Evolutionary conservation across 169 alveolate species (phyloP).

Genomic region (Eimeria tenella): DNA sequence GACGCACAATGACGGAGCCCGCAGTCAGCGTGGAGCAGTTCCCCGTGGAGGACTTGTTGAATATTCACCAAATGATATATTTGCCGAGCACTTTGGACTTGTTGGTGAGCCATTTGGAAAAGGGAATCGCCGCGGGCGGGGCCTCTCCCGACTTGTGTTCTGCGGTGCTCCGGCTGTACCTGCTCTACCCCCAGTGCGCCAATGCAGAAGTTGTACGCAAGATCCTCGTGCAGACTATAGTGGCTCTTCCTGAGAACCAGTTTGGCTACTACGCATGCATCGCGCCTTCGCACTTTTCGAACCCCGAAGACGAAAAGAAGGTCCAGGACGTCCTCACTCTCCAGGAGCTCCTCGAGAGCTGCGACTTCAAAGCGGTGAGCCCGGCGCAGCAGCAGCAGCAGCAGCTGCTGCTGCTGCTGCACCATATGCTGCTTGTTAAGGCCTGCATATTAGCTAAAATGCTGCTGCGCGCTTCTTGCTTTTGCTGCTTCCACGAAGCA

Average conservation of each 20-base stretch:
- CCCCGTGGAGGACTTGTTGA: slow-evolving; percentile 45
- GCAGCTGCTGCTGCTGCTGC: background rate
- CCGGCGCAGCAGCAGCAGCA: background rate
- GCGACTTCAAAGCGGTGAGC: slow-evolving; percentile 70
- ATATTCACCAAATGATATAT: slow-evolving; percentile 56
- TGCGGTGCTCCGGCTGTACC: slow-evolving; percentile 62
- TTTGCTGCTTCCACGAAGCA: too few relatives aligned
- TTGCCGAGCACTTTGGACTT: slow-evolving; percentile 55
- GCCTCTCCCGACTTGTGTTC: slow-evolving; percentile 69
- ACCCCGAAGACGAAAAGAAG: slow-evolving; percentile 49
- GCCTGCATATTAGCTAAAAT: background rate
- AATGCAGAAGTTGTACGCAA: slow-evolving; percentile 67
- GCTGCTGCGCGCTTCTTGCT: background rate
- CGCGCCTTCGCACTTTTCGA: slow-evolving; percentile 38
- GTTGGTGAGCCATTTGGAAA: slow-evolving; percentile 37
- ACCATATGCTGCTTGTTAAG: background rate
- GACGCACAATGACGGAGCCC: slow-evolving; percentile 33
- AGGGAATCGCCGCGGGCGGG: slow-evolving; percentile 25
- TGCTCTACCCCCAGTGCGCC: slow-evolving; percentile 78
- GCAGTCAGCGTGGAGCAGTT: slow-evolving; percentile 35
- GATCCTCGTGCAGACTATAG: slow-evolving; percentile 62
- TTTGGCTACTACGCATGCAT: slow-evolving; percentile 61
- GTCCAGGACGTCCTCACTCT: slow-evolving; percentile 69
- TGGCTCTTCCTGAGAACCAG: slow-evolving; percentile 71
- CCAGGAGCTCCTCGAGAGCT: slow-evolving; percentile 63